These are phyloP conservation scores for Sphaceloma murrayae DNA, from an alignment of 2,329 filamentous ascomycete genomes.

Conservation along the genomic window DNA sequence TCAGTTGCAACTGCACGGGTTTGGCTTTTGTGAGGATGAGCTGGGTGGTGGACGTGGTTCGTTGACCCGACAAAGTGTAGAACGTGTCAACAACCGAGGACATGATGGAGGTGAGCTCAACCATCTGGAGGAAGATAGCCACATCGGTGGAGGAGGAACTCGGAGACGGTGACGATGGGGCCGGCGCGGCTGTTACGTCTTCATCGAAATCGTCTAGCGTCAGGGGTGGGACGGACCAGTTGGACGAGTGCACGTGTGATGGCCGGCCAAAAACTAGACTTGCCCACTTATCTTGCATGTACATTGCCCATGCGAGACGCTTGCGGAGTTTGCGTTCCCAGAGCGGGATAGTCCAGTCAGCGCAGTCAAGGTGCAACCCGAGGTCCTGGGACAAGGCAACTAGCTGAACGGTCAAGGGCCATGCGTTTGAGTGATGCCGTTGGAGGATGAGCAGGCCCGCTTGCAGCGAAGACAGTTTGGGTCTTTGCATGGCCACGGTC, in stretches of 20 bases:
- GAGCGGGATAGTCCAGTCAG: constrained; percentile 72
- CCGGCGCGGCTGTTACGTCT: constrained; percentile 46
- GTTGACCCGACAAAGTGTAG: constrained; percentile 69
- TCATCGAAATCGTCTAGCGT: constrained; percentile 62
- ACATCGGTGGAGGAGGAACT: constrained; percentile 6
- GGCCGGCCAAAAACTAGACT: constrained; percentile 76
- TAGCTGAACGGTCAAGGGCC: constrained; percentile 76
- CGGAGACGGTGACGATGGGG: not conserved
- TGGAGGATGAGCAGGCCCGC: constrained; percentile 67
- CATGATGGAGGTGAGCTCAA: constrained; percentile 64
- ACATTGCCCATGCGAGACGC: constrained; percentile 79
- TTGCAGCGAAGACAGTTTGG: constrained; percentile 73
- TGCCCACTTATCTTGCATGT: constrained; percentile 93
- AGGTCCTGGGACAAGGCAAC: constrained; percentile 82
- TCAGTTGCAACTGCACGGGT: constrained; percentile 70
- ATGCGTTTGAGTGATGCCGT: constrained; percentile 66
- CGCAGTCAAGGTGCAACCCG: constrained; percentile 80
- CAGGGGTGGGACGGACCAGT: constrained; percentile 70
- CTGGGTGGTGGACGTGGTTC: constrained; percentile 58
- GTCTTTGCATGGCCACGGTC: constrained; percentile 66
- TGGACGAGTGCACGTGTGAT: constrained; percentile 58
- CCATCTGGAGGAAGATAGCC: constrained; percentile 61
- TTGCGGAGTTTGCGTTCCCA: constrained; percentile 84
- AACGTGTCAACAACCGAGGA: constrained; percentile 75
- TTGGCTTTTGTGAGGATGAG: constrained; percentile 67